These are phyloP conservation scores for Aechmea fasciata DNA, from an alignment of 176 grass and related monocot genomes.

Conservation along the genomic window DNA sequence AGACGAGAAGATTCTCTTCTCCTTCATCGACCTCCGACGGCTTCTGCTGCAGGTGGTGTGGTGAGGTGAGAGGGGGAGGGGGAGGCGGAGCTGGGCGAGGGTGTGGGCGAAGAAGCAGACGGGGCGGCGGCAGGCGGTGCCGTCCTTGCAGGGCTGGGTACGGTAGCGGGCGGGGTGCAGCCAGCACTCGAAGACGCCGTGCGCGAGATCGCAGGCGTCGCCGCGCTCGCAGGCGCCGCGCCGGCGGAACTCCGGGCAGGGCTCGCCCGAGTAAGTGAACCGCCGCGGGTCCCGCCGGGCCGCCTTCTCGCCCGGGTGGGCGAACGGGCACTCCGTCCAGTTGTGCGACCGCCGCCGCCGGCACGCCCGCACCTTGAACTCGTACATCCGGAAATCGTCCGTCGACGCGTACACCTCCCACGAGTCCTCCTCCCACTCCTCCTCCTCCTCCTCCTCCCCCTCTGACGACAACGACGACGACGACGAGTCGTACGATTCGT, in stretches of 20 bases:
- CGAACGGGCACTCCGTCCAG: slow-evolving; percentile 28
- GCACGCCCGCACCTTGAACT: slow-evolving; percentile 24
- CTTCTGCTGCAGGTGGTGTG: slow-evolving; percentile 5
- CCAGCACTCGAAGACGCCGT: slow-evolving; percentile 29
- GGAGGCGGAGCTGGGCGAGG: slow-evolving; percentile 14
- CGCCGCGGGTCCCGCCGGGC: slow-evolving; percentile 9
- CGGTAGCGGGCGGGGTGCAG: slow-evolving; percentile 26
- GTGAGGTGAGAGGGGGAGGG: slow-evolving; percentile 12
- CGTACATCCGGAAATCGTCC: slow-evolving; percentile 25
- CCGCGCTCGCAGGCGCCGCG: slow-evolving; percentile 18
- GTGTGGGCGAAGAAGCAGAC: slow-evolving; percentile 33
- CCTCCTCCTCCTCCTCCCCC: neutral
- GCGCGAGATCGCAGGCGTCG: slow-evolving; percentile 19
- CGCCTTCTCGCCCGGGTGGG: slow-evolving; percentile 18
- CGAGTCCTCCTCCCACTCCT: neutral
- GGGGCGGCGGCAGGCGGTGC: slow-evolving; percentile 18
- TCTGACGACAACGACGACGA: too few species aligned
- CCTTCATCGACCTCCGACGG: neutral
- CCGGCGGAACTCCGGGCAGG: slow-evolving; percentile 23
- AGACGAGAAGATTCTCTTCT: neutral
- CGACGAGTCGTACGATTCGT: too few species aligned
- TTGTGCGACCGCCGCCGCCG: slow-evolving; percentile 13
- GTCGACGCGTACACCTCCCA: slow-evolving; percentile 7
- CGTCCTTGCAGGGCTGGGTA: slow-evolving; percentile 26
- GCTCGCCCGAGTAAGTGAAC: slow-evolving; percentile 12